A percentile compares a stretch with the other conserved stretches of the same genome.
Evolutionary conservation across 2,329 filamentous ascomycete genomes (phyloP).

Genomic region (Nemania sp.): DNA sequence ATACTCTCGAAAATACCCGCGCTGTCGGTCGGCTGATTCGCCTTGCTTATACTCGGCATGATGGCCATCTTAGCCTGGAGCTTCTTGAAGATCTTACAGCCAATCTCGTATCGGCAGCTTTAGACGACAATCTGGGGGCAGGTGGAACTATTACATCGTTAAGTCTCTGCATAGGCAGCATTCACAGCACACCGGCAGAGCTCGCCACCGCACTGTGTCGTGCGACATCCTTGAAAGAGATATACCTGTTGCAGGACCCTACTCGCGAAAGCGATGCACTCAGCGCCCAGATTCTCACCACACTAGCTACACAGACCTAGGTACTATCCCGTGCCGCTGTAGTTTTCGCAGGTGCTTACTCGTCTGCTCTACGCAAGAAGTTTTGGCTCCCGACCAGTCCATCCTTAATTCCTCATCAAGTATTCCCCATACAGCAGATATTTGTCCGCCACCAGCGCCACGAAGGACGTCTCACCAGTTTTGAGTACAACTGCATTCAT

Average conservation of each 20-base stretch:
- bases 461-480: neutral
- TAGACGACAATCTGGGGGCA: neutral
- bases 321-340: conserved; percentile 15
- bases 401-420: neutral
- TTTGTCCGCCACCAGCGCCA: neutral
- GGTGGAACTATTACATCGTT: conserved; percentile 13
- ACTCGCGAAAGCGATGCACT: conserved; percentile 10
- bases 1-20: neutral
- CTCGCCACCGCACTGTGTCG: conserved; percentile 17
- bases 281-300: conserved; percentile 11
- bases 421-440: conserved; percentile 26
- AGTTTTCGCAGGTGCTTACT: conserved; percentile 21
- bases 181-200: conserved; percentile 24
- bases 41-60: neutral
- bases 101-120: neutral
- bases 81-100: neutral
- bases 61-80: conserved; percentile 5
- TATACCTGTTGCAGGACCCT: conserved; percentile 25
- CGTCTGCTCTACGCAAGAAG: conserved; percentile 21
- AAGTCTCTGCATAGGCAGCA: conserved; percentile 26
- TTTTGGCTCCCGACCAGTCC: conserved; percentile 14
- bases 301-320: conserved; percentile 11
- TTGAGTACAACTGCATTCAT: conserved; percentile 13
- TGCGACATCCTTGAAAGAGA: conserved; percentile 11
- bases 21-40: conserved; percentile 1